Percentiles rank a stretch among this genome's conserved stretches.
These are phyloP conservation scores for Kitagawia praeruptora DNA, from an alignment of 129 eudicot genomes.

Conservation along the genomic window DNA sequence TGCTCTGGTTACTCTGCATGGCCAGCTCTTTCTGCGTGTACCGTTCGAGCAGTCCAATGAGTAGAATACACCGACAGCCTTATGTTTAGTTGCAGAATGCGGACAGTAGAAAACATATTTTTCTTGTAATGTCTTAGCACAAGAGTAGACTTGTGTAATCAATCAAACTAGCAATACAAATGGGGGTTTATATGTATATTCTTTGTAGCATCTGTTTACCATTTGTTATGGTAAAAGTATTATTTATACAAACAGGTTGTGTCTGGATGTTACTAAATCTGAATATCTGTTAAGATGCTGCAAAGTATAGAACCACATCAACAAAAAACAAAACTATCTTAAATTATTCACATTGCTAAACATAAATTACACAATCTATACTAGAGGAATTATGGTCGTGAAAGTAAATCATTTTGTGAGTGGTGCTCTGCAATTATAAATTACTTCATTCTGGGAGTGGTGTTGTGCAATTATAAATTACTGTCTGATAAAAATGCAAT, in stretches of 20 bases:
- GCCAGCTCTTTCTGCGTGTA: constrained; percentile 90
- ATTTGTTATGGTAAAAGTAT: background rate
- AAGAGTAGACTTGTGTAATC: background rate
- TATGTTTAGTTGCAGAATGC: background rate
- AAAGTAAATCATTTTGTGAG: too few species aligned
- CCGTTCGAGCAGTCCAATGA: constrained; percentile 77
- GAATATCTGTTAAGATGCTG: background rate
- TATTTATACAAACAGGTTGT: too few species aligned
- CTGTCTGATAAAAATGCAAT: too few species aligned
- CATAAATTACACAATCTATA: too few species aligned
- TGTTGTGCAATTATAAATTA: too few species aligned
- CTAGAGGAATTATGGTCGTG: too few species aligned
- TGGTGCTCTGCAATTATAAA: too few species aligned
- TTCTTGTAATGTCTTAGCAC: background rate
- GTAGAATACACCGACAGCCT: background rate
- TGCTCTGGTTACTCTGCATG: constrained; percentile 91
- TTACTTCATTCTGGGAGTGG: too few species aligned
- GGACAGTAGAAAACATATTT: background rate
- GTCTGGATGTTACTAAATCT: background rate
- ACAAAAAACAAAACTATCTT: too few species aligned
- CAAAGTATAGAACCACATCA: too few species aligned
- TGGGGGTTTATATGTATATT: background rate
- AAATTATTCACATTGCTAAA: too few species aligned
- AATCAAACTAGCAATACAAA: background rate
- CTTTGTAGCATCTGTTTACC: background rate